A percentile compares a stretch with the other conserved stretches of the same genome.
These are phyloP conservation scores for Liriodendron chinense DNA, from an alignment of 164 flowering plant genomes.

Conservation along the genomic window DNA sequence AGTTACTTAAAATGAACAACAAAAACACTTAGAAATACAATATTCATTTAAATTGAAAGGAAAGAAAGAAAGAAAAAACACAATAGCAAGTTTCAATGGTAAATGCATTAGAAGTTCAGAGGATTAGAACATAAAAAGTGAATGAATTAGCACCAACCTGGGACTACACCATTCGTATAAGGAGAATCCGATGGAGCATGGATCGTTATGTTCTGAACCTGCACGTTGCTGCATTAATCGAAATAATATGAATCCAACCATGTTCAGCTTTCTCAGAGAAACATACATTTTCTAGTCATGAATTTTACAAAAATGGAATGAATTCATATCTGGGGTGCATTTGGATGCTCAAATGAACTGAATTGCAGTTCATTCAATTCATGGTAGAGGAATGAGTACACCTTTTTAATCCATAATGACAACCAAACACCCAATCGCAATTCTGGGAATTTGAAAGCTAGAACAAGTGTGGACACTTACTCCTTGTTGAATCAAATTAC, in stretches of 20 bases:
- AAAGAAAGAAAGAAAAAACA: background rate
- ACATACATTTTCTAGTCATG: background rate
- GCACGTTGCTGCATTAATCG: constrained; percentile 53
- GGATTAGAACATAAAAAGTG: too few species aligned
- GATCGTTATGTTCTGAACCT: constrained; percentile 46
- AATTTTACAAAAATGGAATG: background rate
- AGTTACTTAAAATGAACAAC: too few species aligned
- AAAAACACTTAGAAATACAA: too few species aligned
- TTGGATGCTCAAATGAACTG: too few species aligned
- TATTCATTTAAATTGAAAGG: background rate
- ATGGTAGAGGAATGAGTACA: background rate
- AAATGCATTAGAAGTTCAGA: too few species aligned
- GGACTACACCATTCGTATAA: constrained; percentile 57
- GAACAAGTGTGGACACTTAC: background rate
- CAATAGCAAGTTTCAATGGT: too few species aligned
- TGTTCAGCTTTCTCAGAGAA: constrained; percentile 2
- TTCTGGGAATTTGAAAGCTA: background rate
- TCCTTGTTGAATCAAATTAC: background rate
- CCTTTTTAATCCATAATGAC: background rate
- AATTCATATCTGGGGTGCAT: background rate
- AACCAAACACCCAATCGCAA: background rate
- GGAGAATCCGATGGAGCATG: constrained; percentile 59
- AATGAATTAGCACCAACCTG: constrained; percentile 42
- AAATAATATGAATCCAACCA: constrained; percentile 1
- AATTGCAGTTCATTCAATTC: background rate